Conservation (phyloP, 352 stramenopile genomes). For the Phytophthora pluvialis region DNA sequence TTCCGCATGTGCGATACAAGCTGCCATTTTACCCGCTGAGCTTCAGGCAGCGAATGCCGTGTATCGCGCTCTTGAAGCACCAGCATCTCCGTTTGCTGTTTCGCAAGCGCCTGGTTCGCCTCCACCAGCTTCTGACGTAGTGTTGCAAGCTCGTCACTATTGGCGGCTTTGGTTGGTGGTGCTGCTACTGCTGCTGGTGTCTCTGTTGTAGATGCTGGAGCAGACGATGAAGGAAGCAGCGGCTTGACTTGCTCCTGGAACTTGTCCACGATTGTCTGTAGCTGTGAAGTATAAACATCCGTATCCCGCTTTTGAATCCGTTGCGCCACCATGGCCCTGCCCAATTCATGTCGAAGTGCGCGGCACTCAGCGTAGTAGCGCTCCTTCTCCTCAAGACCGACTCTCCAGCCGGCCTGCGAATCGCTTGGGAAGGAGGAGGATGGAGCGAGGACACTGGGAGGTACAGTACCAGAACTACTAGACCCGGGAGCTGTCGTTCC, state of each 20-base stretch:
- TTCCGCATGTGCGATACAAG: slow-evolving; percentile 67
- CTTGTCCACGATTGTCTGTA: slow-evolving; percentile 62
- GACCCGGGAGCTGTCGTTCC: slow-evolving; percentile 32
- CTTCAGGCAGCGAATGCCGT: slow-evolving; percentile 66
- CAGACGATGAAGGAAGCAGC: slow-evolving; percentile 39
- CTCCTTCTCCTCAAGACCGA: slow-evolving; percentile 65
- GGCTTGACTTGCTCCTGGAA: slow-evolving; percentile 65
- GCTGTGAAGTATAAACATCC: slow-evolving; percentile 44
- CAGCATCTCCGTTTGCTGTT: slow-evolving; percentile 71
- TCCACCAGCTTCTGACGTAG: slow-evolving; percentile 72
- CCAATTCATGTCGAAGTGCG: slow-evolving; percentile 70
- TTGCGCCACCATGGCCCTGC: slow-evolving; percentile 52
- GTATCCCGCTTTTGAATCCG: slow-evolving; percentile 50
- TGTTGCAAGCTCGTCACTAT: slow-evolving; percentile 56
- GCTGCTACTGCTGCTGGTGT: neutral
- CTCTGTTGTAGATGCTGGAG: slow-evolving; percentile 14
- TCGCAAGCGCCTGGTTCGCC: slow-evolving; percentile 65
- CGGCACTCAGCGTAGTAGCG: slow-evolving; percentile 74
- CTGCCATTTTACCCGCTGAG: slow-evolving; percentile 68
- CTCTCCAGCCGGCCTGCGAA: slow-evolving; percentile 44
- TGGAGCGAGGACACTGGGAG: slow-evolving; percentile 36
- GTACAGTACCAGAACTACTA: slow-evolving; percentile 25
- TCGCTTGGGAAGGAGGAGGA: slow-evolving; percentile 32
- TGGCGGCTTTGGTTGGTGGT: slow-evolving; percentile 15
- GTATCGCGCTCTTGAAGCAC: slow-evolving; percentile 69